Base-by-base conservation (phyloP, 441 rosid species). In the Croton setiger region DNA sequence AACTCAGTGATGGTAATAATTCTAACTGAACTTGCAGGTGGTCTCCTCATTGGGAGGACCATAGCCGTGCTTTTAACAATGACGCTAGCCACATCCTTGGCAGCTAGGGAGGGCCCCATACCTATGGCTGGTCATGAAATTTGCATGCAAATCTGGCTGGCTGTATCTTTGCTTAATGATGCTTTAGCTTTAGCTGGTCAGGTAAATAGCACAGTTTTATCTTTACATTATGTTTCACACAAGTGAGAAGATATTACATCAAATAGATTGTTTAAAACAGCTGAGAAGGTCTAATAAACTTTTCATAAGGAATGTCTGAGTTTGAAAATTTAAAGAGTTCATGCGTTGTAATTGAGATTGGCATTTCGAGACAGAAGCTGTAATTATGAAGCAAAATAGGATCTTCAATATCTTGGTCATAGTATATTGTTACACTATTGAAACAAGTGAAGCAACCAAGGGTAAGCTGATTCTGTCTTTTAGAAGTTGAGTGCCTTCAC, bases 101-200 rank as follows among this genome's bases (percentile, higher is more conserved):
- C 86, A 62, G 96, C 99, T 71, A 85, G 86, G 78, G 82, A 84
- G 73, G 99, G 99, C 67, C 92, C 96, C 11, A 67, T 86, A 75
- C 92, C 82, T 45, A 95, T 92, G 99, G 97, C 98, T 77, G 95
- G 96, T 66, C 87, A 95, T 85, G 98, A 95, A 83, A 90, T 95
- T 70, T 88, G 96, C 77, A 76, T 91, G 73, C 86, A 90, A 84
- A 78, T 92, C 43, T 95, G 99, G 99, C 77, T 95, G 85, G 86
- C 99, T 5, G 81, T 92, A 48, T 95, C 99, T 76, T 73, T 92
- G 83, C 89, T 92, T 73, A 90, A 88, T 70, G 99, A 95, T 81
- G 98, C 98, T 68, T 83, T 95, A 76, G 99, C 99, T 72, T 84
- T 95, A 65, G 92, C 97, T 73, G 99, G 91, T 61, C 99, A 95